Base-by-base conservation (phyloP, 768 basidiomycete species). In the Auricularia heimuer region DNA sequence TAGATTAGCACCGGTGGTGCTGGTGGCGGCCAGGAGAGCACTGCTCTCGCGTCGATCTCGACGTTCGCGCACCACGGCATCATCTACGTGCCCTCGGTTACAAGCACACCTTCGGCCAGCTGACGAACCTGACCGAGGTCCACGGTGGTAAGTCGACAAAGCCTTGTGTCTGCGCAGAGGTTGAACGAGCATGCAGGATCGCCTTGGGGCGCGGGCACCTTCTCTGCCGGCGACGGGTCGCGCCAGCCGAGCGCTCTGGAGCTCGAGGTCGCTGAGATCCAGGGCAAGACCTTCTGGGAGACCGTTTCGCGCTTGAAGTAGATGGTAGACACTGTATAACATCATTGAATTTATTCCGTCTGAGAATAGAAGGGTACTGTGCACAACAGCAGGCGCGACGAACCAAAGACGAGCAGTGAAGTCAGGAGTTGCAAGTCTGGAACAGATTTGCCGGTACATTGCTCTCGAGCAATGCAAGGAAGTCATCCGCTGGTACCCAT, bases 11-110 rank as follows among this genome's bases (percentile, higher is more conserved):
- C 88, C 0, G 88, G 81, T 1, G 77, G 80, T 18, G 83, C 80
- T 11, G 90, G 91, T 64, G 90, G 92, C 65, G 92, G 92, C n/a
- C 92, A 94, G 69, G 88, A 87, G 70, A 66, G 78, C 3, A 88
- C 87, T 3, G 79, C 76, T 51, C 68, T 85, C 39, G 72, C 70
- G 62, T 70, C 77, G 37, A 70, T 90, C 72, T 82, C 82, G 62
- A 83, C 87, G 51, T 70, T 92, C 64, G 73, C 79, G 6, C 90
- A 94, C 73, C 89, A 91, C 65, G 90, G 89, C 21, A 82, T 89
- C 37, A 75, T 82, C 72, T 89, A 76, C 69, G 87, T 90, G 3
- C 90, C 92, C 77, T 89, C 54, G 91, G 91, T 0, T 89, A 89
- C 70, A 76, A 78, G n/a, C 70, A 76, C 65, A 75, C 80, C 2